phyloP scores from a whole-genome alignment of 1,284 basidiomycete species.

The Polyporus tsugae region DNA sequence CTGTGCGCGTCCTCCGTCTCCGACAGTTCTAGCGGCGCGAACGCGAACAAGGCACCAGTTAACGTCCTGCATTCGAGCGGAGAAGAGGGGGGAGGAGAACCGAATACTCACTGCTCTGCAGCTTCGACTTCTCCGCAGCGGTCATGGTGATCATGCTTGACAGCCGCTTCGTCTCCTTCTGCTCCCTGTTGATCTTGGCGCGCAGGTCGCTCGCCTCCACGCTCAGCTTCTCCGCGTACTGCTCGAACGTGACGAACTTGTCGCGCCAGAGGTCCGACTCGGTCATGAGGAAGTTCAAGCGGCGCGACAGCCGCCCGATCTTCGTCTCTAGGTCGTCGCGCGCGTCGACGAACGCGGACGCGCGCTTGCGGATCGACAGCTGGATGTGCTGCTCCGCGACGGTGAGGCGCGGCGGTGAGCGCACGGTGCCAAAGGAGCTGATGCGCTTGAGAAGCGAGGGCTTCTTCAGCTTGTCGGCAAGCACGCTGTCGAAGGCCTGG shows the following conservation, averaged over 20 bases:
- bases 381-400: slow-evolving; percentile 86
- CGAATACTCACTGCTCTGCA: slow-evolving; percentile 70
- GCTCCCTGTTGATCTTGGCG: slow-evolving; percentile 87
- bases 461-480: slow-evolving; percentile 91
- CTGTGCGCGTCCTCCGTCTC: slow-evolving; percentile 82
- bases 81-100: slow-evolving; percentile 17
- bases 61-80: slow-evolving; percentile 5
- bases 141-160: slow-evolving; percentile 81
- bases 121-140: slow-evolving; percentile 76
- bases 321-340: slow-evolving; percentile 92
- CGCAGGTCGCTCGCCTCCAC: slow-evolving; percentile 84
- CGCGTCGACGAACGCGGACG: slow-evolving; percentile 91
- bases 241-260: slow-evolving; percentile 91
- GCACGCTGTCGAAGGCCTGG: slow-evolving; percentile 87
- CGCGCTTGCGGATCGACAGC: slow-evolving; percentile 87
- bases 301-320: slow-evolving; percentile 82
- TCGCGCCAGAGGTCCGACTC: slow-evolving; percentile 90
- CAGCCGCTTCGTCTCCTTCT: slow-evolving; percentile 83
- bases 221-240: slow-evolving; percentile 91
- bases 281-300: slow-evolving; percentile 91
- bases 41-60: slow-evolving; percentile 25
- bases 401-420: slow-evolving; percentile 77
- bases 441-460: slow-evolving; percentile 90
- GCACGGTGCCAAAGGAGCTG: slow-evolving; percentile 76
- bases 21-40: slow-evolving; percentile 55